Conservation (phyloP, 306 rosid genomes). For the Cicer chorassanicum region DNA sequence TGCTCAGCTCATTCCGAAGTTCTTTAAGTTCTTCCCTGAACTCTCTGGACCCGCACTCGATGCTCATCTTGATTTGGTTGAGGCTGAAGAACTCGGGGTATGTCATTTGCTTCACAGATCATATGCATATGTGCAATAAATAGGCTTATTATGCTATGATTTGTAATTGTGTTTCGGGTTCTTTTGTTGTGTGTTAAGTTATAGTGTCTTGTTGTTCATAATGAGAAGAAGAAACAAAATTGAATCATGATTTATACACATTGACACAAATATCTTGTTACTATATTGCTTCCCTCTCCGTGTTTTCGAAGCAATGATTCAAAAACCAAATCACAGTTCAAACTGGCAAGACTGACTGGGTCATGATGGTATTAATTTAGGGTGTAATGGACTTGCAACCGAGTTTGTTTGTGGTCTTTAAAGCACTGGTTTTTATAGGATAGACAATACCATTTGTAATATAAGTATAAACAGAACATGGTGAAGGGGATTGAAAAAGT, state of each 20-base stretch:
- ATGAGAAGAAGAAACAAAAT: background rate
- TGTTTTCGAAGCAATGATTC: background rate
- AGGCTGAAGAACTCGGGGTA: conserved; percentile 94
- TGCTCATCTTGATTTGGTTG: conserved; percentile 87
- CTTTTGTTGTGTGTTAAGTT: conserved; percentile 1
- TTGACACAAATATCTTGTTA: too few species aligned
- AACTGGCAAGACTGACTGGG: background rate
- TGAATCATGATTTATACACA: background rate
- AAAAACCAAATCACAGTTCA: background rate
- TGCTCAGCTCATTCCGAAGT: conserved; percentile 94
- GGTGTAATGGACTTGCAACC: background rate
- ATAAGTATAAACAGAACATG: background rate
- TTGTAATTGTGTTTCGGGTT: background rate
- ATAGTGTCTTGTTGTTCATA: background rate
- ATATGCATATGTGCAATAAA: background rate
- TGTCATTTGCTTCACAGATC: conserved; percentile 40
- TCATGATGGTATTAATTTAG: background rate
- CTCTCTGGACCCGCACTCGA: conserved; percentile 79
- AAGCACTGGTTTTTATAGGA: conserved; percentile 13
- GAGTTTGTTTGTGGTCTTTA: background rate
- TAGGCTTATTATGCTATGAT: background rate
- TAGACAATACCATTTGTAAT: conserved; percentile 2
- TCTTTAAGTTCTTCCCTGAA: conserved; percentile 86
- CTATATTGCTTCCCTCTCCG: background rate
- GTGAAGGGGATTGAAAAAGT: background rate